Evolutionary conservation across 2,329 filamentous ascomycete species (phyloP).

Genomic region (Septoria linicola): DNA sequence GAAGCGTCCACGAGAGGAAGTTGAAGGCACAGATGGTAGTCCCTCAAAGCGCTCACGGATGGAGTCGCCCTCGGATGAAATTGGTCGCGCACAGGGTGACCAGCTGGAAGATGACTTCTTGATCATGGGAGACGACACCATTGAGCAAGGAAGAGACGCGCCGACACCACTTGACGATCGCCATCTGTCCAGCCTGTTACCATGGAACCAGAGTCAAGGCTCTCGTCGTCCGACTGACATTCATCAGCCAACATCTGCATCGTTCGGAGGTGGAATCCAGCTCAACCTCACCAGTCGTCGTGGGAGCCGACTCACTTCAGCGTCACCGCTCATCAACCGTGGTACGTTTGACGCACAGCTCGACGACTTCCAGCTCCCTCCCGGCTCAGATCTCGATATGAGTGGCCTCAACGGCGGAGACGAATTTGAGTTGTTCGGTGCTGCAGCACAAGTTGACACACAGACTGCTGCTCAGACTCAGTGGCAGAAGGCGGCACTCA

Average conservation of each 20-base stretch:
- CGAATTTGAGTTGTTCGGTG: conserved; percentile 49
- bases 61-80: conserved; percentile 38
- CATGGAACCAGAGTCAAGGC: conserved; percentile 58
- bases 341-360: conserved; percentile 18
- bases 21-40: conserved; percentile 28
- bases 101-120: conserved; percentile 21
- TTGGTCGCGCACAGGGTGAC: conserved; percentile 33
- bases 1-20: conserved; percentile 33
- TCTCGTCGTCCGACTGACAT: conserved; percentile 45
- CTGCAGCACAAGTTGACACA: conserved; percentile 49
- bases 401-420: conserved; percentile 31
- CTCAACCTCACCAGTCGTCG: conserved; percentile 41
- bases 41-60: conserved; percentile 32
- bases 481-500: conserved; percentile 54
- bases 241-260: conserved; percentile 31
- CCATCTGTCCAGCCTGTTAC: conserved; percentile 60
- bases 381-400: conserved; percentile 11
- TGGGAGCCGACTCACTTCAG: conserved; percentile 56
- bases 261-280: conserved; percentile 31
- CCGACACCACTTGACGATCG: conserved; percentile 63
- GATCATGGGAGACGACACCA: conserved; percentile 41
- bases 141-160: conserved; percentile 71
- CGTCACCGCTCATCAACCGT: conserved; percentile 61
- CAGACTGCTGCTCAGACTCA: conserved; percentile 50
- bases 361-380: conserved; percentile 24